Base-by-base conservation (phyloP, 176 grass and related monocot species). In the Alopecurus myosuroides region DNA sequence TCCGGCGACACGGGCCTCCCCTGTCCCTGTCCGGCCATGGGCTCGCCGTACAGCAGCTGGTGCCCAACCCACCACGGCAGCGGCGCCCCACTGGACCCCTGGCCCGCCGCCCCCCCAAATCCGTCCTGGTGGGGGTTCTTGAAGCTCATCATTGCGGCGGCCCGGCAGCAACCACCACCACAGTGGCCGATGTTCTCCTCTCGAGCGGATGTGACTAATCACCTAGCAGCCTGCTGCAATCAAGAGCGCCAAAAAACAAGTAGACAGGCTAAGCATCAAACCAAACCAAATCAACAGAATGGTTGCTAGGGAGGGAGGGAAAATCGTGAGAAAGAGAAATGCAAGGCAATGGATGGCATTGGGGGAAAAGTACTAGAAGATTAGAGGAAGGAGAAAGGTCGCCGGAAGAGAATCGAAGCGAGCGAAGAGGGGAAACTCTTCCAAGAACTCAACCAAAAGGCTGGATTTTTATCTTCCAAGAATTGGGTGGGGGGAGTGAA, bases 61-160 rank as follows among this genome's bases (percentile, higher is more conserved):
- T 74, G n/a, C 22, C 80, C 86, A 7, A 82, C 53, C 94, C 90
- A 92, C 92, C 90, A 97, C 29, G 90, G 86, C 42, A 87, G 10
- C 30, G 86, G 23, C 18, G 84, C 71, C 20, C 83, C 83, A 23
- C 49, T 29, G 57, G 55, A 30, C 44, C 17, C 33, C n/a, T 67
- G 57, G 82, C 0, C 10, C 46, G 19, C 53, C 12, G 65, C 48
- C 17, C 57, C 75, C n/a, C 57, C 75, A 3, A 83, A 67, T 34
- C 75, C 84, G 11, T 83, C 88, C 7, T 90, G 74, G 79, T 76
- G 74, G 84, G 69, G 74, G 84, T 69, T 67, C 84, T 77, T 79
- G 84, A 83, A 90, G 80, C 74, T 83, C 89, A 76, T 90, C 89
- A 87, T 83, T 11, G 4, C 26, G 42, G 6, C 42, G 37, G 67